Base-by-base conservation (phyloP, 257 asterid genomes). In the Fraxinus pennsylvanica region DNA sequence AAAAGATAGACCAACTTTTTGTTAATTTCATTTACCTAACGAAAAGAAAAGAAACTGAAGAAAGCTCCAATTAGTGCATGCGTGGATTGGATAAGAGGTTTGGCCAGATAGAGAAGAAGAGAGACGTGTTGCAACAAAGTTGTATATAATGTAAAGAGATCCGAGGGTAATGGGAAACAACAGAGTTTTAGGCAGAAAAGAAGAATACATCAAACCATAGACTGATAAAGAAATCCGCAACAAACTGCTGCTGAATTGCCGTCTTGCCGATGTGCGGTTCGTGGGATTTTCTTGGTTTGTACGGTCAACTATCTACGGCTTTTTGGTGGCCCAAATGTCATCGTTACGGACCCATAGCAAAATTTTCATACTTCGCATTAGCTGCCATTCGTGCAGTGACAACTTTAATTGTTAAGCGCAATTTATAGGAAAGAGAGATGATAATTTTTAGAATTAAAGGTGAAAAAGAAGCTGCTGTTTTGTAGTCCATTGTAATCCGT, bases 271-370 rank as follows among this genome's bases (percentile, higher is more conserved):
- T 57, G 29, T 57, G 66, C 66, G 29, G 29, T 7, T 57, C 21
- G 80, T 86, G 4, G 25, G 86, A 84, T 86, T 6, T 27, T 22
- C 10, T 65, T 61, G 13, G 50, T 77, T 15, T 76, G 47, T 59
- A 83, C 75, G 81, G 87, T 83, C 86, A 77, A 77, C 45, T 77
- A 79, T 73, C 36, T 74, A 59, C 79, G 74, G 54, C 69, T 73
- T 36, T 76, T 71, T 81, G 87, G 85, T 85, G 70, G 54, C 81
- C 78, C 57, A 65, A 52, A 39, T 3, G 9, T 78, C 78, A 54
- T n/a, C 6, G 83, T 22, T 19, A 1, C 3, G 74, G 81, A 83
- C 86, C 85, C 82, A 72, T 35, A 77, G 82, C 84, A 82, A 83
- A 82, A 21, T 41, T 27, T 41, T 36, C 59, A 30, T 29, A 21